Conservation (phyloP, 345 rosid species). For the Ceriops tagal region DNA sequence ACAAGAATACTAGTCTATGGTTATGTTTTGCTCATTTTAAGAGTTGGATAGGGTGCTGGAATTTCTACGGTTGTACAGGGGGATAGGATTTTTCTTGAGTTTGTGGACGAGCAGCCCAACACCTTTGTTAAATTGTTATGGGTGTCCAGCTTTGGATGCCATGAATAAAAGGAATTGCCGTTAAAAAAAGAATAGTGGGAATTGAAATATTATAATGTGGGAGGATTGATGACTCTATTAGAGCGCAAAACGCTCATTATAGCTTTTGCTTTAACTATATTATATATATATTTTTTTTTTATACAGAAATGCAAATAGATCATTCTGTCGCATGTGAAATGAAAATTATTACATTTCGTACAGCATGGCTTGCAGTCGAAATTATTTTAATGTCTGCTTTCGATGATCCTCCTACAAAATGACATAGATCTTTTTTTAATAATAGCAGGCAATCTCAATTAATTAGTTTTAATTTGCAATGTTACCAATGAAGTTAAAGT, state of each 20-base stretch:
- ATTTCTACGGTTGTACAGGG: too few species aligned
- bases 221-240: slow-evolving; percentile 9
- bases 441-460: slow-evolving; percentile 23
- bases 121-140: too few species aligned
- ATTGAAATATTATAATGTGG: too few species aligned
- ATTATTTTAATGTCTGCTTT: slow-evolving; percentile 23
- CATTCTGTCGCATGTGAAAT: neutral
- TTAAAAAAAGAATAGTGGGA: too few species aligned
- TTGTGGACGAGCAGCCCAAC: too few species aligned
- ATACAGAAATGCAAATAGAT: slow-evolving; percentile 26
- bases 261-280: neutral
- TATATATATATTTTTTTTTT: slow-evolving; percentile 11
- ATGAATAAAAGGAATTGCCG: too few species aligned
- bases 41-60: too few species aligned
- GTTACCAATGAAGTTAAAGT: slow-evolving; percentile 18
- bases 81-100: too few species aligned
- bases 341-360: slow-evolving; percentile 20
- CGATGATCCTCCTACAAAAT: slow-evolving; percentile 12
- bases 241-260: slow-evolving; percentile 5
- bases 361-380: slow-evolving; percentile 9
- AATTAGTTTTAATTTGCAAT: slow-evolving; percentile 12
- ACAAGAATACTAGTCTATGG: too few species aligned
- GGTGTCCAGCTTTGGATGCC: too few species aligned
- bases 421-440: too few species aligned
- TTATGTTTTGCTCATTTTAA: too few species aligned